phyloP scores from a whole-genome alignment of 768 basidiomycete species.

The Boletus subcaerulescens region DNA sequence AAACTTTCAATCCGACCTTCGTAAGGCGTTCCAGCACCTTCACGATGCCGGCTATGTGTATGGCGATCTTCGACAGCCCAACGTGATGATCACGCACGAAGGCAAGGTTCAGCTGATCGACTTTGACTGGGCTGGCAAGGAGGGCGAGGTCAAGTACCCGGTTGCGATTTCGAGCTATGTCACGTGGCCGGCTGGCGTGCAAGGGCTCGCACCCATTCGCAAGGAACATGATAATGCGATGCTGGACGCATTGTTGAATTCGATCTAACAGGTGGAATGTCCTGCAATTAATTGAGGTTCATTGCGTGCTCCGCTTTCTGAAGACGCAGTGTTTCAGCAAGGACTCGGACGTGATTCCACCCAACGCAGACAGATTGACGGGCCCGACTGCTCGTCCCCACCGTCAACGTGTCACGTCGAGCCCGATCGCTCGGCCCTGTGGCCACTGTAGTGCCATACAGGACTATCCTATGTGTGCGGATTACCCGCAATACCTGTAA shows the following conservation, averaged over 20 bases:
- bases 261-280: too few species aligned
- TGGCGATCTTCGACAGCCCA: conserved; percentile 37
- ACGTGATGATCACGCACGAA: conserved; percentile 29
- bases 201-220: not conserved
- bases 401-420: too few species aligned
- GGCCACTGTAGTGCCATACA: too few species aligned
- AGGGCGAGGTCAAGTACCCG: conserved; percentile 1
- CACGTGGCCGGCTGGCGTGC: not conserved
- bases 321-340: too few species aligned
- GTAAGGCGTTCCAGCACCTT: conserved; percentile 16
- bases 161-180: not conserved
- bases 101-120: not conserved
- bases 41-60: conserved; percentile 34
- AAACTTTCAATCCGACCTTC: conserved; percentile 20
- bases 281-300: too few species aligned
- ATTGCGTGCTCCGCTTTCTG: too few species aligned
- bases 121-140: conserved; percentile 10
- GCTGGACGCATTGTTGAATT: conserved; percentile 7
- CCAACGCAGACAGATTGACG: too few species aligned
- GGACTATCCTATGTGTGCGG: too few species aligned
- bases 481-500: too few species aligned
- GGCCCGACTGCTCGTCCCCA: too few species aligned
- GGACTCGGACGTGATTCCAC: too few species aligned
- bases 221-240: conserved; percentile 18
- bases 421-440: too few species aligned